These are phyloP conservation scores for Withania somnifera DNA, from an alignment of 305 asterid genomes.

Conservation along the genomic window DNA sequence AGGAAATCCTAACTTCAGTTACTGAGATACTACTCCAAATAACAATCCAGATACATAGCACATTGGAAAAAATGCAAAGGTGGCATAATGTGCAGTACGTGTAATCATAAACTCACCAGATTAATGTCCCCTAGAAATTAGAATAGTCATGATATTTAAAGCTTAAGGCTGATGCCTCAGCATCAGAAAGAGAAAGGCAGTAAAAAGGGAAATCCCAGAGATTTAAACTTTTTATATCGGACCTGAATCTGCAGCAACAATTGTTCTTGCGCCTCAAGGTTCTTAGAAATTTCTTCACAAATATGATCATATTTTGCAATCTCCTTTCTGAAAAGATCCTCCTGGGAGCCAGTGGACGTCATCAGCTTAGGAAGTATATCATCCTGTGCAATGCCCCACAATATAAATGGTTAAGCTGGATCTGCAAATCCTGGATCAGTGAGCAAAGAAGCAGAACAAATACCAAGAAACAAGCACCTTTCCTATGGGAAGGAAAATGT, in stretches of 20 bases:
- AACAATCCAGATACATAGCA: background rate
- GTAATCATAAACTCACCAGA: background rate
- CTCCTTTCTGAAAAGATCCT: slow-evolving; percentile 93
- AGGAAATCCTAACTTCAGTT: background rate
- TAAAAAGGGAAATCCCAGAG: background rate
- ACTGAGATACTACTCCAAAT: background rate
- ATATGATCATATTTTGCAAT: slow-evolving; percentile 73
- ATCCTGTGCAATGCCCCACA: slow-evolving; percentile 51
- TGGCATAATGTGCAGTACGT: background rate
- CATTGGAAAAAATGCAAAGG: background rate
- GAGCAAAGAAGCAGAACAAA: background rate
- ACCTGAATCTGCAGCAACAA: slow-evolving; percentile 88
- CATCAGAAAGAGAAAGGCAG: slow-evolving; percentile 1
- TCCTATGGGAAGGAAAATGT: background rate
- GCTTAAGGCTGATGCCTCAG: background rate
- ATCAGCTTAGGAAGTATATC: slow-evolving; percentile 92
- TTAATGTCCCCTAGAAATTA: background rate
- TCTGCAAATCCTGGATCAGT: background rate
- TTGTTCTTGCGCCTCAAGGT: slow-evolving; percentile 75
- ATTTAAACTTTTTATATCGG: slow-evolving; percentile 5
- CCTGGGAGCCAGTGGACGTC: slow-evolving; percentile 80
- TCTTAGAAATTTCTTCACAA: slow-evolving; percentile 74
- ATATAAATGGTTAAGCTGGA: background rate
- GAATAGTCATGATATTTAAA: background rate
- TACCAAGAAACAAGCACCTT: background rate